Evolutionary conservation across 2,329 filamentous ascomycete genomes (phyloP), one percentile per base, ranked within the genome.

Genomic region (Teratosphaeria pseudoeucalypti): DNA sequence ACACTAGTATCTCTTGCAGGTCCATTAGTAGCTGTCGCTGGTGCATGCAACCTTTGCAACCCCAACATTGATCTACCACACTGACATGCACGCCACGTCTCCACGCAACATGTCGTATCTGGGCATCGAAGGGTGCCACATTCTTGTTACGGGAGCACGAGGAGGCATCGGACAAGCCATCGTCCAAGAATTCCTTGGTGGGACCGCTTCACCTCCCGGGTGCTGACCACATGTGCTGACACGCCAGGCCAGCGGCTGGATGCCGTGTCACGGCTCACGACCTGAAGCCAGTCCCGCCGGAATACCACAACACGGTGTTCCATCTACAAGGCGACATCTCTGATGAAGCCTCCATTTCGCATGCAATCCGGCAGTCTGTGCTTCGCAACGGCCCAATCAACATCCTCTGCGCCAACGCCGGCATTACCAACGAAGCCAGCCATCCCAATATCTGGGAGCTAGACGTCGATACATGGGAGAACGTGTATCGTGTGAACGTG

Each of bases 241-340:
- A 19, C 6, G 9, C 14, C 32, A 14, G 43, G n/a, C 29, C 64
- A 81, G 80, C 73, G 27, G 76, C 79, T 65, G 80, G 80, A 56
- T 82, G 80, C 70, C 79, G 77, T 67, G 80, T 83, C 29, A 79
- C 80, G 47, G 79, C 78, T 12, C 80, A 79, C 66, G 81, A 82
- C 62, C 70, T 78, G 14, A 72, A 70, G 23, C 70, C 74, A 0
- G 70, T 76, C 16, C 14, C 9, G 34, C 54, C 54, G n/a, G 60
- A 67, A 70, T 27, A 66, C 72, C 49, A 66, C 71, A 26, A 59
- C 64, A 1, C 70, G 71, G 9, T 82, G 12, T 72, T 76, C 63
- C 66, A 72, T 56, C 61, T 81, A 3, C 71, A 71, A 62, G 79
- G 79, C 47, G 77, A 82, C 64, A 77, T 81, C 54, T 75, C 76